A percentile compares a stretch with the other conserved stretches of the same genome.
phyloP scores from a whole-genome alignment of 1,284 basidiomycete genomes.

The Ganoderma boninense region DNA sequence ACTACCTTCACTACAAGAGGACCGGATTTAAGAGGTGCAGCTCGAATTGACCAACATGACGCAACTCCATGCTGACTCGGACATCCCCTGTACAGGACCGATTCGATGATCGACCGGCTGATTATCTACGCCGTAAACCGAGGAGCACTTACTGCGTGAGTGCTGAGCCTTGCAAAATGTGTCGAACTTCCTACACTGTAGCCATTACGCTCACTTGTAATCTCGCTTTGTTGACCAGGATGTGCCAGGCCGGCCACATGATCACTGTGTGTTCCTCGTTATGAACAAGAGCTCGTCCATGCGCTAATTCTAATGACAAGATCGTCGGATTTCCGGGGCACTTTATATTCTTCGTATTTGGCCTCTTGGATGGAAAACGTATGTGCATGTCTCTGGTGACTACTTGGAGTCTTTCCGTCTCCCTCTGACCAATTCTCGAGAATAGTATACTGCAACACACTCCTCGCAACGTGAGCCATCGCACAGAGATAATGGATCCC shows the following conservation, averaged over 20 bases:
- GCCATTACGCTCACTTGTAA: not conserved
- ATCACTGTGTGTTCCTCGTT: not conserved
- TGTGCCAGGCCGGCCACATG: slow-evolving; percentile 1
- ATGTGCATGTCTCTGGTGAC: not conserved
- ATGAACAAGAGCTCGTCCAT: not conserved
- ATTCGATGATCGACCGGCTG: not conserved
- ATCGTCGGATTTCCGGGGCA: not conserved
- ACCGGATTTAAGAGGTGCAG: slow-evolving; percentile 2
- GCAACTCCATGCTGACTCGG: not conserved
- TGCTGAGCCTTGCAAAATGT: not conserved
- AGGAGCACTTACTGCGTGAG: not conserved
- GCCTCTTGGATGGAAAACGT: not conserved
- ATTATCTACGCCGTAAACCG: not conserved
- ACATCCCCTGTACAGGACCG: not conserved
- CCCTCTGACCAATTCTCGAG: not conserved
- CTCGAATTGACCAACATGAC: not conserved
- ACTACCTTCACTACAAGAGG: not conserved
- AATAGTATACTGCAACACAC: not conserved
- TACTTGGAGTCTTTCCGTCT: not conserved
- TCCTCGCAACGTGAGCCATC: not conserved
- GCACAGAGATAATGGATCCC: not conserved
- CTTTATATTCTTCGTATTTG: not conserved
- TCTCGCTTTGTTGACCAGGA: not conserved
- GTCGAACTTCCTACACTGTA: not conserved
- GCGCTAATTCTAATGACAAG: not conserved